phyloP scores from a whole-genome alignment of 768 basidiomycete genomes.

The Lactarius sp. region DNA sequence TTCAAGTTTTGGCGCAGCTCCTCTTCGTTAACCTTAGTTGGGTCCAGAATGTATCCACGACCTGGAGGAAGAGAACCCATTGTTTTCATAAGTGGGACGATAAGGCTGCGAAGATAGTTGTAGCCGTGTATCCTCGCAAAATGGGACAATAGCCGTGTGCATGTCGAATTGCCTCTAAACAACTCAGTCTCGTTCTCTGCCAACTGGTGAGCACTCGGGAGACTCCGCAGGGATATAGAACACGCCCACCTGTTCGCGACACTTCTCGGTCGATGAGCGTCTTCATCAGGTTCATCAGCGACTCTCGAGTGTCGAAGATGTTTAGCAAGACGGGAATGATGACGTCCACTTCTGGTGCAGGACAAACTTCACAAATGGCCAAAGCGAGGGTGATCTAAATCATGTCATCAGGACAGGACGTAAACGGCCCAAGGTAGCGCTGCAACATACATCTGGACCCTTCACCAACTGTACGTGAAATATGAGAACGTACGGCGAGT shows the following conservation, averaged over 20 bases:
- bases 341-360: slow-evolving; percentile 70
- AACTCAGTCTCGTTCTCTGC: slow-evolving; percentile 77
- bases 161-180: slow-evolving; percentile 85
- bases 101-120: slow-evolving; percentile 76
- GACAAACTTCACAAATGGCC: slow-evolving; percentile 85
- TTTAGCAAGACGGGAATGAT: slow-evolving; percentile 84
- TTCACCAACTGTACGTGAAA: slow-evolving; percentile 53
- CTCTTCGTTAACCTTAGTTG: slow-evolving; percentile 50
- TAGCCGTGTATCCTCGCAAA: slow-evolving; percentile 91
- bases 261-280: slow-evolving; percentile 85
- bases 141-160: slow-evolving; percentile 78
- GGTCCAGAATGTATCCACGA: slow-evolving; percentile 75
- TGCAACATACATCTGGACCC: slow-evolving; percentile 57
- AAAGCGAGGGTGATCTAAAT: slow-evolving; percentile 68
- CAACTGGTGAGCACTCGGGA: slow-evolving; percentile 2
- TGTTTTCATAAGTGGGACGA: slow-evolving; percentile 70
- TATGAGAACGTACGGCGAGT: background rate
- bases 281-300: slow-evolving; percentile 70
- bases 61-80: slow-evolving; percentile 70
- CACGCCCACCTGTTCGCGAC: slow-evolving; percentile 55
- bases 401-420: slow-evolving; percentile 4
- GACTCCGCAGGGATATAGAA: background rate
- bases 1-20: slow-evolving; percentile 62
- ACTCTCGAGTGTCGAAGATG: slow-evolving; percentile 72
- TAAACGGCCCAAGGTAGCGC: background rate